Conservation (phyloP, 164 flowering plant genomes). For the Chloranthus sessilifolius region DNA sequence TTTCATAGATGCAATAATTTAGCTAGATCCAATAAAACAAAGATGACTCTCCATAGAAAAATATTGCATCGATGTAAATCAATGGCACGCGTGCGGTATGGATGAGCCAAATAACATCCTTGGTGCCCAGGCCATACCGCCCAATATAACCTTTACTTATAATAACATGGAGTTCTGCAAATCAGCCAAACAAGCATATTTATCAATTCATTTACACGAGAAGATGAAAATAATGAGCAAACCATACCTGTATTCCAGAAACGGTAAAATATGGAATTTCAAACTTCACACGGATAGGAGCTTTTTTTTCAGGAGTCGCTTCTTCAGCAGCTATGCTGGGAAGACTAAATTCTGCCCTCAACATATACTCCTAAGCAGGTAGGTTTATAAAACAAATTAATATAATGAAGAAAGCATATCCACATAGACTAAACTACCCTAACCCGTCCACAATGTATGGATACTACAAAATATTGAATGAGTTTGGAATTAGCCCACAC, state of each 20-base stretch:
- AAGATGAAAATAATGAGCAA: neutral
- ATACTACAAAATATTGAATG: neutral
- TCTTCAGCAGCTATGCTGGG: slow-evolving; percentile 91
- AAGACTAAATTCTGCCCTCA: slow-evolving; percentile 90
- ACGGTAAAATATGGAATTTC: slow-evolving; percentile 98
- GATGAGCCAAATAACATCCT: no score
- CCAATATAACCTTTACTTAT: no score
- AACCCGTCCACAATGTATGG: neutral
- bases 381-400: neutral
- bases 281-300: slow-evolving; percentile 96
- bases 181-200: neutral
- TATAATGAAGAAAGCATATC: neutral
- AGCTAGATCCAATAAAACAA: no score
- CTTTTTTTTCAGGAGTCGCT: slow-evolving; percentile 78
- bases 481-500: slow-evolving; percentile 24
- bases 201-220: neutral
- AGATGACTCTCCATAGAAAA: no score
- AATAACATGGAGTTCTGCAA: neutral
- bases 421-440: neutral
- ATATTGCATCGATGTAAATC: no score
- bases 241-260: slow-evolving; percentile 90
- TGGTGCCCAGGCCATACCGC: no score
- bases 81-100: no score
- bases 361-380: slow-evolving; percentile 72
- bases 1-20: no score